A percentile compares a stretch with the other conserved stretches of the same genome.
Evolutionary conservation across 495 filamentous ascomycete species (phyloP).

Genomic region (Parmelia sp.): DNA sequence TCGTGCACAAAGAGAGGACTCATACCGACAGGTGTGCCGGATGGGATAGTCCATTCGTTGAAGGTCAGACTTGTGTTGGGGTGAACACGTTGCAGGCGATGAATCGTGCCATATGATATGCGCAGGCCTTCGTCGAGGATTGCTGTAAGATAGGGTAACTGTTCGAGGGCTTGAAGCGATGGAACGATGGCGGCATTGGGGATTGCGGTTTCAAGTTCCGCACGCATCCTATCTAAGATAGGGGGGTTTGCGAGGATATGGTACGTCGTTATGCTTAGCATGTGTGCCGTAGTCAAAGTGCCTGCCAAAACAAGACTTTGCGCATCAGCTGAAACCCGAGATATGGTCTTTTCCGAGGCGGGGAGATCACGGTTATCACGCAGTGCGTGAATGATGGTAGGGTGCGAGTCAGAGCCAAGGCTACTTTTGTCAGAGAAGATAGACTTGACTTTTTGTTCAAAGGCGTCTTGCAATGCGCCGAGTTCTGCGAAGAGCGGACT

Average conservation of each 20-base stretch:
- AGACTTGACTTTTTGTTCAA: not conserved
- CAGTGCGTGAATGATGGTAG: constrained; percentile 2
- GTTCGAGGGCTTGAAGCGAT: constrained; percentile 28
- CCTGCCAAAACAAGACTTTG: constrained; percentile 33
- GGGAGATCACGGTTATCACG: constrained; percentile 25
- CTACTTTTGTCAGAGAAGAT: constrained; percentile 1
- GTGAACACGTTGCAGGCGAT: constrained; percentile 35
- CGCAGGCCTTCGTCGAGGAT: constrained; percentile 37
- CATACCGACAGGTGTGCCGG: constrained; percentile 37
- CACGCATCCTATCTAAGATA: constrained; percentile 25
- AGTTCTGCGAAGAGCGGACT: not conserved
- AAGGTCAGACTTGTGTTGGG: constrained; percentile 31
- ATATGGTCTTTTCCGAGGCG: constrained; percentile 23
- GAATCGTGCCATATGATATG: constrained; percentile 30
- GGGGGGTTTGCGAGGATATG: constrained; percentile 29
- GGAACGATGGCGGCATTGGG: constrained; percentile 18
- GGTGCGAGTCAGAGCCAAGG: not conserved
- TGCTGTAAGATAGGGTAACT: constrained; percentile 35
- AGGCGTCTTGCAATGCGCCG: not conserved
- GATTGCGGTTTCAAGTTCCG: constrained; percentile 31
- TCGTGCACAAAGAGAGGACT: constrained; percentile 20
- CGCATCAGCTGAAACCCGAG: constrained; percentile 34
- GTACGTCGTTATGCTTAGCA: constrained; percentile 29
- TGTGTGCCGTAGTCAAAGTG: constrained; percentile 31
- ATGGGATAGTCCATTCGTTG: constrained; percentile 23